Evolutionary conservation across 805 yeast species (phyloP), one percentile per base, ranked within the genome.

Genomic region (Torulaspora microellipsoides): DNA sequence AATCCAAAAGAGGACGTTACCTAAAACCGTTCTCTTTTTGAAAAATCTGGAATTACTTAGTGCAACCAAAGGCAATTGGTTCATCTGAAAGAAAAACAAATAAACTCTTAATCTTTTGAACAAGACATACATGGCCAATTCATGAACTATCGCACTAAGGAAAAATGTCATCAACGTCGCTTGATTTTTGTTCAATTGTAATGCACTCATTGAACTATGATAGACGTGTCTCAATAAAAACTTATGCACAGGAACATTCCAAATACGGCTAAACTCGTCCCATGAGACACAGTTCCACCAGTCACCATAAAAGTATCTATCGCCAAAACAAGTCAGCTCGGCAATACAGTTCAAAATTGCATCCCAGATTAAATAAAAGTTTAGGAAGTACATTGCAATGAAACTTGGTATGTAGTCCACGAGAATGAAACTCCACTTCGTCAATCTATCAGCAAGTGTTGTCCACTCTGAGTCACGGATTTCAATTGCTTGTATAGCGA

Each of bases 241-340:
- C 57, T 80, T 77, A 62, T 93, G 96, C 15, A 93, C 98, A 0
- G 98, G 96, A 8, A 78, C 76, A 62, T 93, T 93, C 99, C 99
- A 95, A 49, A 85, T 80, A 51, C 97, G 73, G 9, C 96, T 83
- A 63, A 86, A 93, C 60, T 90, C 90, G 45, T 85, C 85, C 96
- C 97, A 93, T 33, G 87, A 84, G 14, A 83, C 79, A 48, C 95
- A 85, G 55, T 90, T 87, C 99, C 99, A 93, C 99, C 99, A 95
- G 34, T 88, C 85, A 3, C 95, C 91, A 60, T 95, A 93, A 64
- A 93, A 93, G 52, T 85, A 85, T 39, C 99, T 77, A 62, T 93
- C 97, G 4, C 87, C 96, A 66, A 82, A 95, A 40, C 74, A 59
- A 12, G 95, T 82, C 31, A 91, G 69, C 62, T 93, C 99, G 0